A percentile compares a stretch with the other conserved stretches of the same genome.
Conservation (phyloP, 257 asterid species). For the Penstemon davidsonii region DNA sequence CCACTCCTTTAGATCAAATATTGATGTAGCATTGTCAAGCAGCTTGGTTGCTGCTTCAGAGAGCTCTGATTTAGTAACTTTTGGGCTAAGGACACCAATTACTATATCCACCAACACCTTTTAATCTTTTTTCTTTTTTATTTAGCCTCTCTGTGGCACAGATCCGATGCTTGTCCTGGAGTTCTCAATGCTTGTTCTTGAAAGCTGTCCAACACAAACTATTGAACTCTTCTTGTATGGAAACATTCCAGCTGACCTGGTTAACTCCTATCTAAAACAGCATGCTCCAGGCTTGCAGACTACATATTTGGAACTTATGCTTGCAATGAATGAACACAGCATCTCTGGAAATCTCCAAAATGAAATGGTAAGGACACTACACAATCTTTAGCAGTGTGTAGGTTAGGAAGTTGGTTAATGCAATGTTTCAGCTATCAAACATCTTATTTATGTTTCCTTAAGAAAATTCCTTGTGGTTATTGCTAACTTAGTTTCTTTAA, state of each 20-base stretch:
- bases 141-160: slow-evolving; percentile 86
- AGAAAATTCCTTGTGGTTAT: neutral
- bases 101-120: neutral
- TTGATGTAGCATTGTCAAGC: slow-evolving; percentile 10
- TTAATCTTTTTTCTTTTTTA: slow-evolving; percentile 22
- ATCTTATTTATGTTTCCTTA: neutral
- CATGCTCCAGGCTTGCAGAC: slow-evolving; percentile 96
- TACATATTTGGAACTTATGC: slow-evolving; percentile 90
- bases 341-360: slow-evolving; percentile 91
- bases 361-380: slow-evolving; percentile 77
- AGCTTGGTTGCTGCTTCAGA: slow-evolving; percentile 28
- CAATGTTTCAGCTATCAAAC: slow-evolving; percentile 1
- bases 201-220: slow-evolving; percentile 88
- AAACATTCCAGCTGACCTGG: slow-evolving; percentile 92
- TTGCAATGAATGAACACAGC: slow-evolving; percentile 81
- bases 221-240: slow-evolving; percentile 95
- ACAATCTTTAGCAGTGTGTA: slow-evolving; percentile 26
- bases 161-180: slow-evolving; percentile 97
- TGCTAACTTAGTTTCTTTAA: neutral
- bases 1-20: slow-evolving; percentile 1
- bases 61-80: slow-evolving; percentile 19
- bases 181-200: slow-evolving; percentile 91
- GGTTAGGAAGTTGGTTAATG: slow-evolving; percentile 17
- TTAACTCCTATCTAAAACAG: slow-evolving; percentile 87
- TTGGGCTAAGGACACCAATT: neutral